Percentiles rank a stretch among this genome's conserved stretches.
phyloP scores from a whole-genome alignment of 305 asterid species.

The Striga hermonthica region DNA sequence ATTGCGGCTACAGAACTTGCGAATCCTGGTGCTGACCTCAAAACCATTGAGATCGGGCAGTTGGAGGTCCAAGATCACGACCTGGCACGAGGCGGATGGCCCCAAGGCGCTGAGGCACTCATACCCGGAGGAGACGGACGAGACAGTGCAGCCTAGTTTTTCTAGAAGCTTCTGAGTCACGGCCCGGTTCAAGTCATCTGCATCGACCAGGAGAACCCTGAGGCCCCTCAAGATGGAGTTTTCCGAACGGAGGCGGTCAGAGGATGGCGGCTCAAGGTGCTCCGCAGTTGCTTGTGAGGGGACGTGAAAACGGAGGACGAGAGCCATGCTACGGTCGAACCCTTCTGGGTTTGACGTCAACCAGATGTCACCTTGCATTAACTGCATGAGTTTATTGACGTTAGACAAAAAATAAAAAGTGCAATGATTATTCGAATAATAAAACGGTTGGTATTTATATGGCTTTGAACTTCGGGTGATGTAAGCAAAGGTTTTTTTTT shows the following conservation, averaged over 20 bases:
- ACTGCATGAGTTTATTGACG: conserved; percentile 42
- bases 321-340: conserved; percentile 75
- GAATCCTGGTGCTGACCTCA: conserved; percentile 68
- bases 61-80: conserved; percentile 79
- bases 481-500: no score
- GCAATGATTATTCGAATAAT: no score
- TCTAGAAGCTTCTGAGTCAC: conserved; percentile 77
- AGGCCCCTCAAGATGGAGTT: conserved; percentile 63
- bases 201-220: conserved; percentile 73
- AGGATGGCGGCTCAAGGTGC: conserved; percentile 48
- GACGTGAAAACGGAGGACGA: conserved; percentile 64
- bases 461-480: no score
- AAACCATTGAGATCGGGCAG: conserved; percentile 78
- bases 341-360: conserved; percentile 57
- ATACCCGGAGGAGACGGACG: conserved; percentile 72
- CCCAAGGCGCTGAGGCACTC: conserved; percentile 71
- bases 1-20: conserved; percentile 60
- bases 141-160: conserved; percentile 74
- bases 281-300: conserved; percentile 44
- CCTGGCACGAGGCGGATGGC: conserved; percentile 43
- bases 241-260: conserved; percentile 43
- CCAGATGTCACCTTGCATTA: conserved; percentile 97
- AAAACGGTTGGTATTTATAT: no score
- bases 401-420: not conserved
- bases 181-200: conserved; percentile 70